A percentile compares a stretch with the other conserved stretches of the same genome.
phyloP scores from a whole-genome alignment of 768 basidiomycete genomes.

The Pholiota microspora region DNA sequence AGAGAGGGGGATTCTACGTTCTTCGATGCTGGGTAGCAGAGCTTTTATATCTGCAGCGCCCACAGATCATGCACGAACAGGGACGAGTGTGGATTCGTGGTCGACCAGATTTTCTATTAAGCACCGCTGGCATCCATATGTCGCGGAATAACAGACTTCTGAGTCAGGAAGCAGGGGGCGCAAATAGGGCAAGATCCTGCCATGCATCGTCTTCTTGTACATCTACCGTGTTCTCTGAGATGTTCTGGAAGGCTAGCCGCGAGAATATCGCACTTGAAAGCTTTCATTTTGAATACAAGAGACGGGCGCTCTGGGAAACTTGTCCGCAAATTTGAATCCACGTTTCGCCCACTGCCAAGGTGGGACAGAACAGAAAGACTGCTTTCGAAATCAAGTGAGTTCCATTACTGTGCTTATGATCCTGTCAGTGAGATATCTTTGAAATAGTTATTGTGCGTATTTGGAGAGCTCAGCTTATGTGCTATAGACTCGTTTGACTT shows the following conservation, averaged over 20 bases:
- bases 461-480: too few species aligned
- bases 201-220: slow-evolving; percentile 4
- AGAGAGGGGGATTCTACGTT: background rate
- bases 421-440: too few species aligned
- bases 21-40: background rate
- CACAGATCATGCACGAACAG: background rate
- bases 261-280: slow-evolving; percentile 3
- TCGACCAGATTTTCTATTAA: background rate
- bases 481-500: too few species aligned
- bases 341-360: background rate
- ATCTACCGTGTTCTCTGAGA: slow-evolving; percentile 12
- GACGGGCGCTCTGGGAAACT: background rate
- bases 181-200: slow-evolving; percentile 1
- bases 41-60: background rate
- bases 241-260: slow-evolving; percentile 8
- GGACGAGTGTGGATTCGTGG: background rate
- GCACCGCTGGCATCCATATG: slow-evolving; percentile 2
- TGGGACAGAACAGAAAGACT: too few species aligned
- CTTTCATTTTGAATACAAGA: background rate
- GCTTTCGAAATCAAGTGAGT: too few species aligned
- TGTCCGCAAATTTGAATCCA: background rate
- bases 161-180: slow-evolving; percentile 9
- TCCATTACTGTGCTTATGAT: too few species aligned
- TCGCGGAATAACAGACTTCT: slow-evolving; percentile 8
- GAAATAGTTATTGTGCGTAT: too few species aligned